Evolutionary conservation across 2,329 filamentous ascomycete species (phyloP).

Genomic region (Fusarium staphyleae): DNA sequence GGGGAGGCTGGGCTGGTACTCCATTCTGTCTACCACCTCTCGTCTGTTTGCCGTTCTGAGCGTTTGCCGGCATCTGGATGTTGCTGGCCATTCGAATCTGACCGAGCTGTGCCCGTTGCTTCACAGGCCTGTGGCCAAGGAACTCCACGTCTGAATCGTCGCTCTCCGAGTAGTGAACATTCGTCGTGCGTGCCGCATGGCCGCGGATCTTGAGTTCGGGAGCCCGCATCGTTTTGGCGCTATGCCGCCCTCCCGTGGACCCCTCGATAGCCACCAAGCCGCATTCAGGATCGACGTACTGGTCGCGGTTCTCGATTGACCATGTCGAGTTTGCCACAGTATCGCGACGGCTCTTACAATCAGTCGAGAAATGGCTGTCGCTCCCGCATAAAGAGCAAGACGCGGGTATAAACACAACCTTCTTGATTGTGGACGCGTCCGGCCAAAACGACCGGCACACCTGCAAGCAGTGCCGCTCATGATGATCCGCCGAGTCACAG

Average conservation of each 20-base stretch:
- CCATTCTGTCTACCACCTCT: constrained; percentile 30
- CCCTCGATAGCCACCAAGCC: constrained; percentile 50
- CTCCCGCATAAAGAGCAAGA: constrained; percentile 65
- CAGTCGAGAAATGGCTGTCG: constrained; percentile 62
- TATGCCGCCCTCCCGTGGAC: constrained; percentile 33
- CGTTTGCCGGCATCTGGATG: constrained; percentile 48
- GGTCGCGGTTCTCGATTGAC: constrained; percentile 57
- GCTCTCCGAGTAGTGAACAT: constrained; percentile 55
- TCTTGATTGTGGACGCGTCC: constrained; percentile 50
- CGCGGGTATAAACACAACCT: constrained; percentile 57
- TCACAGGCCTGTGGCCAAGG: constrained; percentile 46
- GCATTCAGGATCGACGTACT: constrained; percentile 58
- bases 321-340: constrained; percentile 54
- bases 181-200: constrained; percentile 47
- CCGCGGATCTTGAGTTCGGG: constrained; percentile 47
- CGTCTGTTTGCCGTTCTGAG: constrained; percentile 16
- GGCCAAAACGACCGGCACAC: constrained; percentile 66
- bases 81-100: constrained; percentile 52
- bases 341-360: constrained; percentile 52
- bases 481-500: constrained; percentile 63
- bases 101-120: constrained; percentile 43
- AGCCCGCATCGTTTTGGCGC: constrained; percentile 32
- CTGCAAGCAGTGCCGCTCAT: constrained; percentile 65
- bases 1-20: constrained; percentile 46
- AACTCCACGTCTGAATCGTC: constrained; percentile 57